Conservation (phyloP, 1,139 yeast genomes). For the Kodamaea anthophila region DNA sequence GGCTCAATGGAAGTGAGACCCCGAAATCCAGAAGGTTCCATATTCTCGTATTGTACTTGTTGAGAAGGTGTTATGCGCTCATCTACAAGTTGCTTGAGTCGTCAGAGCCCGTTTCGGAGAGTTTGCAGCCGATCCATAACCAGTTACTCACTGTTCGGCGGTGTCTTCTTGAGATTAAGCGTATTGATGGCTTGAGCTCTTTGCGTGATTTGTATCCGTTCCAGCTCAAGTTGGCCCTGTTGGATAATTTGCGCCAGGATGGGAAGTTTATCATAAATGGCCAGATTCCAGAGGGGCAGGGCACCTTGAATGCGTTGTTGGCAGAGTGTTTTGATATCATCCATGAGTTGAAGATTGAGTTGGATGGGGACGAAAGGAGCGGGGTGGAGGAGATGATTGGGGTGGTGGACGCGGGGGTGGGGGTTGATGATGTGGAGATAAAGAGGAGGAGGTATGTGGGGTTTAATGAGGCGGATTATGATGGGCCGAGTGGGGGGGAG, state of each 20-base stretch:
- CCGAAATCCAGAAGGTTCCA: conserved; percentile 38
- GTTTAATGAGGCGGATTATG: conserved; percentile 45
- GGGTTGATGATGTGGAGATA: conserved; percentile 33
- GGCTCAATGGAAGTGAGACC: conserved; percentile 29
- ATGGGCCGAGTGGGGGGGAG: too few relatives aligned
- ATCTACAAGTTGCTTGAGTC: conserved; percentile 84
- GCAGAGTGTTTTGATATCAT: conserved; percentile 93
- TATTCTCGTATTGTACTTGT: conserved; percentile 64
- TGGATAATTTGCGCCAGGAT: conserved; percentile 79
- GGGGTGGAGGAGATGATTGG: conserved; percentile 11
- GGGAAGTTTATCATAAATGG: conserved; percentile 87
- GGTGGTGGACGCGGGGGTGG: conserved; percentile 12
- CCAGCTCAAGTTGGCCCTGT: conserved; percentile 85
- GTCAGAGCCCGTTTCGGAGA: conserved; percentile 91
- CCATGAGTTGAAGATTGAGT: conserved; percentile 83
- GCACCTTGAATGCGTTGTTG: conserved; percentile 78
- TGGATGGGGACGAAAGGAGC: conserved; percentile 48
- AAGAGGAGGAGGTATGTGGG: conserved; percentile 41
- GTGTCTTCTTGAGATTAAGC: conserved; percentile 79
- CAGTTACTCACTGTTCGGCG: conserved; percentile 87
- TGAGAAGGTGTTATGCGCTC: conserved; percentile 85
- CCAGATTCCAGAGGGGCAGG: conserved; percentile 95
- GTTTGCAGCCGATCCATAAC: conserved; percentile 87
- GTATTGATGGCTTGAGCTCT: conserved; percentile 86
- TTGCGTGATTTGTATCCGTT: conserved; percentile 89